A percentile compares a stretch with the other conserved stretches of the same genome.
Evolutionary conservation across 371 early-diverging fungal species (phyloP).

Genomic region (Mucor sp.): DNA sequence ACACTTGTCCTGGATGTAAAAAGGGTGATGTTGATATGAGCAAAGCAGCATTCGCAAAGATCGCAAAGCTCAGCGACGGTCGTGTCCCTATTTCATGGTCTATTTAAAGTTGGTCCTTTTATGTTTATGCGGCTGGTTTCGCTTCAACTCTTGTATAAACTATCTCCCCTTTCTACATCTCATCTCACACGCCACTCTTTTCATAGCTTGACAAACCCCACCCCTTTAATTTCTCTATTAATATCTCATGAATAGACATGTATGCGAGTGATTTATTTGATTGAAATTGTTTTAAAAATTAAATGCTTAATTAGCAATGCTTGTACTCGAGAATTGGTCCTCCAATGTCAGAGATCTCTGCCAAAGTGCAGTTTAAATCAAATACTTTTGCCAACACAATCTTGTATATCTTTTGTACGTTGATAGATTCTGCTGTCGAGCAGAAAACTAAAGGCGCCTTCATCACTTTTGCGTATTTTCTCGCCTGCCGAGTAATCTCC

Average conservation of each 20-base stretch:
- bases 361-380: conserved; percentile 91
- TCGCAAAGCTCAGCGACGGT: conserved; percentile 39
- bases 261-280: neutral
- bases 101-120: conserved; percentile 1
- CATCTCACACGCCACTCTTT: neutral
- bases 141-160: neutral
- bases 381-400: conserved; percentile 93
- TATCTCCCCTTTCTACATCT: neutral
- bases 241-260: neutral
- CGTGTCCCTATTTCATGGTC: conserved; percentile 48
- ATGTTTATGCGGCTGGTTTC: conserved; percentile 6
- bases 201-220: neutral
- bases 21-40: conserved; percentile 40
- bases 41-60: conserved; percentile 48
- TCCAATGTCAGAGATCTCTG: conserved; percentile 88
- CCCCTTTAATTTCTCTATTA: neutral
- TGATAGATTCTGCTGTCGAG: conserved; percentile 91
- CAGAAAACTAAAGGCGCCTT: conserved; percentile 93
- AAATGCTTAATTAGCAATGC: conserved; percentile 28
- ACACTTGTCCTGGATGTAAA: conserved; percentile 54
- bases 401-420: conserved; percentile 97
- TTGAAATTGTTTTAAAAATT: neutral
- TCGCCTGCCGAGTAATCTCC: conserved; percentile 91
- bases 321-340: conserved; percentile 88
- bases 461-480: conserved; percentile 92